These are phyloP conservation scores for Mucor plumbeus DNA, from an alignment of 371 early-diverging fungal genomes.

Conservation along the genomic window DNA sequence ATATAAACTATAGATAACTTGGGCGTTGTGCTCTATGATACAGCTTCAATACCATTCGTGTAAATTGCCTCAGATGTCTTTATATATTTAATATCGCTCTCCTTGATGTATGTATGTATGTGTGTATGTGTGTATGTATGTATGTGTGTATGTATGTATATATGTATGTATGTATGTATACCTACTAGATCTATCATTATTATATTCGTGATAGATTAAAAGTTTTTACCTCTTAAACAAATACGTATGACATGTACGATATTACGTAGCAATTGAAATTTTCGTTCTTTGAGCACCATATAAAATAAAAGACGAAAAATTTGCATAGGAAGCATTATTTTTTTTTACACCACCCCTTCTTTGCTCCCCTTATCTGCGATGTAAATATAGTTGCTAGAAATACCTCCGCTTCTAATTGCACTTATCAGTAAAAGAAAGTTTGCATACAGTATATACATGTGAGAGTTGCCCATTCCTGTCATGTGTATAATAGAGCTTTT, in stretches of 20 bases:
- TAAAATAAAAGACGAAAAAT: neutral
- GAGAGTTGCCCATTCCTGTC: too few relatives aligned
- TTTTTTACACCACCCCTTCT: neutral
- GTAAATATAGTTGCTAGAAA: neutral
- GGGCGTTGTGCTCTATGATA: neutral
- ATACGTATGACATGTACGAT: neutral
- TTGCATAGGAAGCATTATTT: neutral
- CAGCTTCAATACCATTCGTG: neutral
- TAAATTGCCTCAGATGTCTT: neutral
- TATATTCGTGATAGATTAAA: neutral
- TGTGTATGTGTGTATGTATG: neutral
- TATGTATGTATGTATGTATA: neutral
- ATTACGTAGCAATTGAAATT: neutral
- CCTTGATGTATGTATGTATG: neutral
- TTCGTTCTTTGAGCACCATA: too few relatives aligned
- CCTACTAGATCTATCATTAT: neutral
- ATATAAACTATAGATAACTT: neutral
- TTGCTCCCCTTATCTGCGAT: neutral
- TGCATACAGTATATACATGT: too few relatives aligned
- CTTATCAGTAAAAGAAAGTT: too few relatives aligned
- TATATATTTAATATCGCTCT: neutral
- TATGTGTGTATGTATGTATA: neutral
- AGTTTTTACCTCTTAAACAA: too few relatives aligned
- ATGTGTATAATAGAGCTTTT: too few relatives aligned
- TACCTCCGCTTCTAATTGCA: neutral